Percentiles rank a stretch among this genome's conserved stretches.
Evolutionary conservation across 768 basidiomycete genomes (phyloP).

Genomic region (Tulasnella sp.): DNA sequence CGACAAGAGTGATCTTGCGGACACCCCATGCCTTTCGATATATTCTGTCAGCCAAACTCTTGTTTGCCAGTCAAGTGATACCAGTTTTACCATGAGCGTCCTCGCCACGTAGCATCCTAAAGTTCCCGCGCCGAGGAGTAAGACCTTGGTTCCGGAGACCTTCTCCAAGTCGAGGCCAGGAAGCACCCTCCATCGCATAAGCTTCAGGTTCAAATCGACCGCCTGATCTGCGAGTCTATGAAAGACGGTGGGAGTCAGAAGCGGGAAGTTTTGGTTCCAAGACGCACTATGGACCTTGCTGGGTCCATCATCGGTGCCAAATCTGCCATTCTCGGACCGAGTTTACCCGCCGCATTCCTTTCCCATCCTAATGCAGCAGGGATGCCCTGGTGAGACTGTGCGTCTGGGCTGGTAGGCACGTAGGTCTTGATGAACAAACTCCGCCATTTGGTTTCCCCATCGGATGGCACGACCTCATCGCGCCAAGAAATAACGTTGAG

Average conservation of each 20-base stretch:
- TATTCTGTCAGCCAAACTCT: not conserved
- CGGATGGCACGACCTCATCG: slow-evolving; percentile 40
- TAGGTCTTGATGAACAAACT: slow-evolving; percentile 23
- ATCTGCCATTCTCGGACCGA: slow-evolving; percentile 80
- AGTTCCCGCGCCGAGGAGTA: slow-evolving; percentile 91
- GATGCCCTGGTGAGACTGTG: not conserved
- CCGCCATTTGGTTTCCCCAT: slow-evolving; percentile 38
- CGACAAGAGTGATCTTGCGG: slow-evolving; percentile 83
- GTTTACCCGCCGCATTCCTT: slow-evolving; percentile 77
- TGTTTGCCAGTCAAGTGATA: not conserved
- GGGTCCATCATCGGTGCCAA: slow-evolving; percentile 97
- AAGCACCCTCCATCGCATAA: slow-evolving; percentile 96
- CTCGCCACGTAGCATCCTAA: slow-evolving; percentile 93
- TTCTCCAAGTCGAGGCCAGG: slow-evolving; percentile 83
- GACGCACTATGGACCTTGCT: slow-evolving; percentile 37
- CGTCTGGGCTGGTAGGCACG: not conserved
- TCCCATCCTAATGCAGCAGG: slow-evolving; percentile 90
- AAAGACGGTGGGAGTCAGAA: not conserved
- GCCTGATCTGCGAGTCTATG: slow-evolving; percentile 88
- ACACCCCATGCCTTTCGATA: slow-evolving; percentile 88
- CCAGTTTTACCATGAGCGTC: slow-evolving; percentile 63
- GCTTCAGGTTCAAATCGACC: slow-evolving; percentile 92
- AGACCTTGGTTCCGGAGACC: slow-evolving; percentile 64
- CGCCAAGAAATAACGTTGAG: slow-evolving; percentile 72
- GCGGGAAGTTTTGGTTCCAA: not conserved